Evolutionary conservation across 163 green algal genomes (phyloP).

Genomic region (Coccomyxa subellipsoidea): DNA sequence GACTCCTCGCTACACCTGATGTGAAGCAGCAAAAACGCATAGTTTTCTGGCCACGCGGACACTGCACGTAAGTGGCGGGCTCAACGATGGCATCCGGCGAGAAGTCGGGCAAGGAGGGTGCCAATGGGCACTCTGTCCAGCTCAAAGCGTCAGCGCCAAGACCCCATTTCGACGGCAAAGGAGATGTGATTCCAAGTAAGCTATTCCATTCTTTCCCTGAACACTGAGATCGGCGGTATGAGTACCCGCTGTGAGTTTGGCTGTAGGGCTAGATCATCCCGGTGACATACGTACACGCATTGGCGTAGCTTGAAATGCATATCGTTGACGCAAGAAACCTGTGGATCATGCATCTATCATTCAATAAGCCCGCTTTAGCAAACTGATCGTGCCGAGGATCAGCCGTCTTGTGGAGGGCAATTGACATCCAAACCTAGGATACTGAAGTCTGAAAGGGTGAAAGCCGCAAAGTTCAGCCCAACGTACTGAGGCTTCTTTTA

Average conservation of each 20-base stretch:
- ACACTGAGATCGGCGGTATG: not conserved
- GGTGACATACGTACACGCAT: constrained; percentile 5
- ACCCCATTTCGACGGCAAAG: not conserved
- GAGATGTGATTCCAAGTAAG: constrained; percentile 5
- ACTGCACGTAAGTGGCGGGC: not conserved
- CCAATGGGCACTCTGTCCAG: not conserved
- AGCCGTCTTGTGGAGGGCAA: too few relatives aligned
- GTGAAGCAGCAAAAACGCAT: not conserved
- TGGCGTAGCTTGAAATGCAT: not conserved
- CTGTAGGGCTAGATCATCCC: not conserved
- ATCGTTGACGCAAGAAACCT: not conserved
- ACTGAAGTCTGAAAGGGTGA: not conserved
- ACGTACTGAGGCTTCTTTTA: not conserved
- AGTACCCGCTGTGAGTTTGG: not conserved
- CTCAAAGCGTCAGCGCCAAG: not conserved
- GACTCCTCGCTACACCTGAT: too few relatives aligned
- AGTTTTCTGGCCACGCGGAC: not conserved
- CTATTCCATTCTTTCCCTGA: not conserved
- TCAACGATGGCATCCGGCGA: not conserved
- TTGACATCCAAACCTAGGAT: not conserved
- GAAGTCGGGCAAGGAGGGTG: not conserved
- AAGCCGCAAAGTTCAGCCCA: not conserved
- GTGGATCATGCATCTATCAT: not conserved
- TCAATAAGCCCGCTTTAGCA: not conserved
- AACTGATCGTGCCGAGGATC: too few relatives aligned